Evolutionary conservation across 2,329 filamentous ascomycete genomes (phyloP), one percentile per base, ranked within the genome.

Genomic region (Fusarium clavum): DNA sequence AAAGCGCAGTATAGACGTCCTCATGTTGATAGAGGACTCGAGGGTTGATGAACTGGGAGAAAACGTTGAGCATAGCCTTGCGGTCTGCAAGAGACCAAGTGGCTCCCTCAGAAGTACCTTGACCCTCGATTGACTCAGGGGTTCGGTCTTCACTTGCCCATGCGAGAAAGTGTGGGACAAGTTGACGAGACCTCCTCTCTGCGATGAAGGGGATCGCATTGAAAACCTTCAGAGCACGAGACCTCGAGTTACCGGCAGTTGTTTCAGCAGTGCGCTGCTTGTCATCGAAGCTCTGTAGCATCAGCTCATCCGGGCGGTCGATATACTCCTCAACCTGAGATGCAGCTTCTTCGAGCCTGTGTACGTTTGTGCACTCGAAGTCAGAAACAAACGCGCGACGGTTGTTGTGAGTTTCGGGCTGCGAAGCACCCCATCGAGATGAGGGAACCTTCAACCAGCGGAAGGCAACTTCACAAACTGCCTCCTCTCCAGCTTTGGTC

Each of bases 1-100:
- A 83, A 25, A 98, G 83, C 18, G 93, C 90, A 10, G 87, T 81
- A 74, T 94, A 92, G 0, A 97, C 94, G 58, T 93, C 90, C 12
- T 89, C 84, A 32, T 92, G 88, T 75, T 90, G 92, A 79, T 90
- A 98, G 6, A 99, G 83, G 1, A 94, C 94, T 74, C 87, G 92
- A 0, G 96, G 94, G 76, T 99, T 99, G 51, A 87, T 83, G 76
- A 98, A 98, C 67, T 94, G 90, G 0, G 92, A 88, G 76, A 99
- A 94, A 8, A 99, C 85, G 2, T 86, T 86, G 34, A 99, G 85
- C 76, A 98, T 89, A 2, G 91, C 87, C 77, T 97, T 95, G 69
- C 95, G 91, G 77, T 99, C 96, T 63, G 89, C 89, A 60, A 94
- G 83, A 24, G 88, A 87, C 92, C 93, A 96, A 59, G 84, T 82